Conservation (phyloP, 2,329 filamentous ascomycete genomes). For the Elsinoe ampelina region DNA sequence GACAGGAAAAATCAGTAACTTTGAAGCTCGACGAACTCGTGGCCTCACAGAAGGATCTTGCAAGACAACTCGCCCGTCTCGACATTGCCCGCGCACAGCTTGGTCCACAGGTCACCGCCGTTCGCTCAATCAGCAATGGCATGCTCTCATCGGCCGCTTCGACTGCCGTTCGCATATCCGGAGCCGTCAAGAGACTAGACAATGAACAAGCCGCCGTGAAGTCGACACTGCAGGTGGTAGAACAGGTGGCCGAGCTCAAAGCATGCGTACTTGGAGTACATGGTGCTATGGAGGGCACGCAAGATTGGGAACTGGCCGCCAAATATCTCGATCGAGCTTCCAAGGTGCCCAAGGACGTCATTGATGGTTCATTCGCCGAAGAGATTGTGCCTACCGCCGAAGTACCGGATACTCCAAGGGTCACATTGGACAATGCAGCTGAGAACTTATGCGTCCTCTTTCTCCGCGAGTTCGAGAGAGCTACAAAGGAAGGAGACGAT, state of each 20-base stretch:
- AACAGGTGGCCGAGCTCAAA: slow-evolving; percentile 94
- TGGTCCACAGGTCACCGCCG: slow-evolving; percentile 75
- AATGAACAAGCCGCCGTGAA: slow-evolving; percentile 86
- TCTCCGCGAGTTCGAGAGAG: slow-evolving; percentile 88
- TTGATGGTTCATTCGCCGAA: slow-evolving; percentile 77
- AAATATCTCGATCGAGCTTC: slow-evolving; percentile 77
- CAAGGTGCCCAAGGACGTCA: slow-evolving; percentile 69
- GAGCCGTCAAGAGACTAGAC: slow-evolving; percentile 78
- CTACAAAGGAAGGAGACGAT: slow-evolving; percentile 76
- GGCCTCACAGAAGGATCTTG: slow-evolving; percentile 75
- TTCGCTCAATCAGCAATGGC: slow-evolving; percentile 73
- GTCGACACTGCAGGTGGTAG: slow-evolving; percentile 80
- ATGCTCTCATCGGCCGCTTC: slow-evolving; percentile 82
- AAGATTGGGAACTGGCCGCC: slow-evolving; percentile 97
- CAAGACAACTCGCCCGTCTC: slow-evolving; percentile 74
- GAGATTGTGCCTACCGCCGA: slow-evolving; percentile 92
- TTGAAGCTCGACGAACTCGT: slow-evolving; percentile 66
- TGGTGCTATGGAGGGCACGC: slow-evolving; percentile 92
- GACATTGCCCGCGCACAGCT: slow-evolving; percentile 84
- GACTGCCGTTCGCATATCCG: slow-evolving; percentile 77
- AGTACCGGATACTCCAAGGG: slow-evolving; percentile 80
- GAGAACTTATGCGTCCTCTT: slow-evolving; percentile 88
- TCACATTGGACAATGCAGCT: slow-evolving; percentile 77
- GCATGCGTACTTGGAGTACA: slow-evolving; percentile 90
- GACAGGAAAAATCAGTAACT: slow-evolving; percentile 65